phyloP scores from a whole-genome alignment of 495 filamentous ascomycete genomes.

The Trichocladium antarcticum region DNA sequence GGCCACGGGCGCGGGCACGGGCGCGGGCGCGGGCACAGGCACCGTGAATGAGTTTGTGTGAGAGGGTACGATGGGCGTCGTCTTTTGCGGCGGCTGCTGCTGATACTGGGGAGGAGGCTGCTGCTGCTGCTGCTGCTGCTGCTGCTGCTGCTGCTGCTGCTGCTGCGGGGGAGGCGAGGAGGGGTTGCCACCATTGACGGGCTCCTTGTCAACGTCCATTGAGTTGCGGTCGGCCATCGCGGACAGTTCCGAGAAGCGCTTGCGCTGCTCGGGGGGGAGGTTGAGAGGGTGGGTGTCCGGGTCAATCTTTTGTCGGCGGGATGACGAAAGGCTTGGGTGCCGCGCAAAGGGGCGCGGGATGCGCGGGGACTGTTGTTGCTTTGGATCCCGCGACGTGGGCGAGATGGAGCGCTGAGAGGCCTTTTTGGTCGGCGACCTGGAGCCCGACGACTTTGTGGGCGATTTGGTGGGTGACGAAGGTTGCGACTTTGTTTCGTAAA shows the following conservation, averaged over 20 bases:
- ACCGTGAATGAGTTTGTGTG: conserved; percentile 32
- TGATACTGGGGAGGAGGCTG: conserved; percentile 21
- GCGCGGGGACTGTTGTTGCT: conserved; percentile 27
- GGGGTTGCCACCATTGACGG: conserved; percentile 36
- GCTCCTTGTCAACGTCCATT: conserved; percentile 75
- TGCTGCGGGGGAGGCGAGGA: conserved; percentile 32
- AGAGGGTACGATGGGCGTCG: conserved; percentile 19
- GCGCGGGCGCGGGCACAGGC: conserved; percentile 32
- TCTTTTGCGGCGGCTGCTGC: conserved; percentile 13
- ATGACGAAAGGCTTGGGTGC: conserved; percentile 29
- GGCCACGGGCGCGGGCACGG: no score
- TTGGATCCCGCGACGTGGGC: conserved; percentile 20
- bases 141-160: conserved; percentile 18
- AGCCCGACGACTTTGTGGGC: conserved; percentile 15
- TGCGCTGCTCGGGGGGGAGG: conserved; percentile 72
- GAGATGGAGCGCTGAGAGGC: conserved; percentile 16
- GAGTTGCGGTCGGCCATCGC: conserved; percentile 54
- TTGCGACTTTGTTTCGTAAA: conserved; percentile 16
- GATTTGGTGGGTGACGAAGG: conserved; percentile 19
- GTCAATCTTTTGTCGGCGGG: conserved; percentile 45
- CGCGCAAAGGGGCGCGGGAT: conserved; percentile 32
- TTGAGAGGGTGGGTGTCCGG: conserved; percentile 73
- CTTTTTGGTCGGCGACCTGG: conserved; percentile 28
- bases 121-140: conserved; percentile 15
- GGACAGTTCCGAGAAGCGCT: conserved; percentile 58